phyloP scores from a whole-genome alignment of 345 rosid species.

The Camelina laxa region DNA sequence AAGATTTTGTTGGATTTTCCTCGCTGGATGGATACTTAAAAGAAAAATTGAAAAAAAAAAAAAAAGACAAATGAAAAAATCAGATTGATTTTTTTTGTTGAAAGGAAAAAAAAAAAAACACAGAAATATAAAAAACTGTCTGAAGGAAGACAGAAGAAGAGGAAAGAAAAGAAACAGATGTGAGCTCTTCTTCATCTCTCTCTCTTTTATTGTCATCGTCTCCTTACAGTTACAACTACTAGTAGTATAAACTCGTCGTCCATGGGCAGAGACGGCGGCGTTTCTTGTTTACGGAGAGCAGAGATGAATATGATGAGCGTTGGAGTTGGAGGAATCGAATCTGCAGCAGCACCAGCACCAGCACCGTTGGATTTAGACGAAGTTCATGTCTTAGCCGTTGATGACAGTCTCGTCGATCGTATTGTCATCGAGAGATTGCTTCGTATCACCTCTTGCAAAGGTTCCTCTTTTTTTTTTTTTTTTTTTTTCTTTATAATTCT shows the following conservation, averaged over 20 bases:
- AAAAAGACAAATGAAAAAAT: conserved; percentile 6
- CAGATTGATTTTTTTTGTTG: conserved; percentile 38
- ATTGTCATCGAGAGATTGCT: conserved; percentile 88
- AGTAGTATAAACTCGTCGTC: background rate
- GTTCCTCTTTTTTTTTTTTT: conserved; percentile 33
- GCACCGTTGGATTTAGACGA: conserved; percentile 53
- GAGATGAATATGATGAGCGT: conserved; percentile 47
- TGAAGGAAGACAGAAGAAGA: background rate
- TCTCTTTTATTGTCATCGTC: background rate
- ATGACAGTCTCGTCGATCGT: conserved; percentile 86
- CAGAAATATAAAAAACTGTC: conserved; percentile 43
- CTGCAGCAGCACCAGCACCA: conserved; percentile 15
- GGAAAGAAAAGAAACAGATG: conserved; percentile 32
- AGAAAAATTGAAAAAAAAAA: background rate
- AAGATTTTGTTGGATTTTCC: conserved; percentile 59
- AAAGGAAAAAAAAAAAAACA: conserved; percentile 25
- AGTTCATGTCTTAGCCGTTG: conserved; percentile 92
- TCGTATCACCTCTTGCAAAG: conserved; percentile 77
- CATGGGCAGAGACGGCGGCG: conserved; percentile 63
- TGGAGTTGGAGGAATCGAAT: conserved; percentile 47
- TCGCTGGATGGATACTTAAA: conserved; percentile 1
- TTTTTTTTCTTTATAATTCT: background rate
- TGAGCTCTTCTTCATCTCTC: conserved; percentile 20
- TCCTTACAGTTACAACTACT: background rate
- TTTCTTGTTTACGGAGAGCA: conserved; percentile 51